Base-by-base conservation (phyloP, 768 basidiomycete species). In the Termitomyces sp. region DNA sequence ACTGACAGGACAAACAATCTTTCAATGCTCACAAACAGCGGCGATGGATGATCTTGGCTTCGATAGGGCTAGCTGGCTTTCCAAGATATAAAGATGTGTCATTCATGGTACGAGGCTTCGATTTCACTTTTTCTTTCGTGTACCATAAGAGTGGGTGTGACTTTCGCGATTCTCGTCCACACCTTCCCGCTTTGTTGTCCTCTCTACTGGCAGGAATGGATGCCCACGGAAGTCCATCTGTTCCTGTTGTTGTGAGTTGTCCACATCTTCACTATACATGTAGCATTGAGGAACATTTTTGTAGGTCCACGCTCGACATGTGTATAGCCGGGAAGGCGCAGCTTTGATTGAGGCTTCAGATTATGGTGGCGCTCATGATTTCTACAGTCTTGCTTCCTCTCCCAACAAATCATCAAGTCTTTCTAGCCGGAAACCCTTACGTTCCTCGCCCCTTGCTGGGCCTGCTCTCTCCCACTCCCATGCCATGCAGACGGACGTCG, bases 361-460 rank as follows among this genome's bases (percentile, higher is more conserved):
- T 22, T 7, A 18, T 26, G 24, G 33, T 37, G 41, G 18, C 28
- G 24, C 44, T 54, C 39, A 24, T n/a, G 41, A 54, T n/a, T 15
- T 39, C 8, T 15, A 5, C 13, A 15, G n/a, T 53, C 12, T 34
- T 28, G 45, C 24, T 16, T 28, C 34, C 28, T 50, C 50, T 54
- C 62, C 29, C 60, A 61, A 13, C 58, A 64, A 45, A 62, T 31
- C 61, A 9, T 16, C 9, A 24, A 56, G 51, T 45, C 31, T 28
- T 22, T 51, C 64, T 0, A 52, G 61, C 37, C 59, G 71, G 8
- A 73, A 68, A 24, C 77, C 76, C 0, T 48, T 75, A 22, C 71
- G 73, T 13, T 78, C 78, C 2, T 79, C 78, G 20, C 78, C 77
- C 15, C 68, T 79, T 16, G 72, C 77, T 10, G 73, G 76, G 5